phyloP scores from a whole-genome alignment of 2,329 filamentous ascomycete species.

The Parafenestella ontariensis region DNA sequence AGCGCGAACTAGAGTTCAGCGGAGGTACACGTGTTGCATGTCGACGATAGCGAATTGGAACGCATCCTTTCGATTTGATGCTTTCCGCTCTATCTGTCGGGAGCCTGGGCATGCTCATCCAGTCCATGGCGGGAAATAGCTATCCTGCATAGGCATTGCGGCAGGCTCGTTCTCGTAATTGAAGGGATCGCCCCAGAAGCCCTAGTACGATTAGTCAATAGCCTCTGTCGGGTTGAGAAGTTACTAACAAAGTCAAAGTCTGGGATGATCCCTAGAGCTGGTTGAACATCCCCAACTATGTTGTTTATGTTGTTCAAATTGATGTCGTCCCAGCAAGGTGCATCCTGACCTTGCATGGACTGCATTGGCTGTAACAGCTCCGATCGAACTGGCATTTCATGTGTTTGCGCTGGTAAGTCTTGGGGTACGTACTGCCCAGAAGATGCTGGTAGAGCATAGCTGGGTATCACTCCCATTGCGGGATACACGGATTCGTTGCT shows the following conservation, averaged over 20 bases:
- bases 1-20: not conserved
- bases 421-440: constrained; percentile 11
- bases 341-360: constrained; percentile 17
- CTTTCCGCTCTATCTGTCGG: not conserved
- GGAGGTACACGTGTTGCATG: not conserved
- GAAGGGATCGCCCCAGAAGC: constrained; percentile 49
- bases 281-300: constrained; percentile 36
- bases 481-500: constrained; percentile 24
- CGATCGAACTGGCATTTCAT: constrained; percentile 7
- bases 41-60: not conserved
- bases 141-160: constrained; percentile 25
- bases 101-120: constrained; percentile 7
- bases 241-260: constrained; percentile 48
- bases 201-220: constrained; percentile 27
- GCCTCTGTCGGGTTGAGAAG: not conserved
- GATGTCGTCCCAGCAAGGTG: constrained; percentile 42
- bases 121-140: constrained; percentile 29
- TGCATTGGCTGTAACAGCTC: constrained; percentile 18
- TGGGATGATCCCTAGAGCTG: constrained; percentile 35
- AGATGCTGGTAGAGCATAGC: constrained; percentile 17
- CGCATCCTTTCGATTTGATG: not conserved
- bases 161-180: constrained; percentile 40
- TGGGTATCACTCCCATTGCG: constrained; percentile 20
- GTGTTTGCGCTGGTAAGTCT: constrained; percentile 5
- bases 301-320: constrained; percentile 45